phyloP scores from a whole-genome alignment of 2,329 filamentous ascomycete species.

The Aspergillus neoniger region DNA sequence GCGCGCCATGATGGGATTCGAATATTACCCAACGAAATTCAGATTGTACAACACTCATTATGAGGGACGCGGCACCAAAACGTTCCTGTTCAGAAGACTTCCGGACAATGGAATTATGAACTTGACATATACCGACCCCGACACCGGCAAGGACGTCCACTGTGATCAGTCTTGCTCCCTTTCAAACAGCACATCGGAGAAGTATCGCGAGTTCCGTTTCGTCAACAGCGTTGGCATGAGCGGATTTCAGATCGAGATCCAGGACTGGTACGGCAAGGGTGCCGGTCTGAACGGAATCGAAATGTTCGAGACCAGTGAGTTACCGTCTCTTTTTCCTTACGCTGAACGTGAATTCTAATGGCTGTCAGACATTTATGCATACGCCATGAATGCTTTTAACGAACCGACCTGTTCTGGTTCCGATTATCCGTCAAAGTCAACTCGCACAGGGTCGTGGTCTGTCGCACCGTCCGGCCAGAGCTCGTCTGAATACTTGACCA shows the following conservation, averaged over 20 bases:
- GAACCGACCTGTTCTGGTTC: constrained; percentile 76
- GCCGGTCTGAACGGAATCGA: constrained; percentile 85
- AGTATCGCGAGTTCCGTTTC: constrained; percentile 88
- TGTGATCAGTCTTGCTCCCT: constrained; percentile 88
- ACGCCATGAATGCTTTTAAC: constrained; percentile 85
- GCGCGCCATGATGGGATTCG: constrained; percentile 79
- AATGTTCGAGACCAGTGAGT: constrained; percentile 72
- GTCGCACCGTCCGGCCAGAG: constrained; percentile 68
- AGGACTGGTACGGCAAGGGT: constrained; percentile 81
- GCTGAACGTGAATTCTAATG: constrained; percentile 16
- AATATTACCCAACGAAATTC: constrained; percentile 82
- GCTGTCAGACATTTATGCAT: constrained; percentile 69
- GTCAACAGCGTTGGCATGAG: constrained; percentile 88
- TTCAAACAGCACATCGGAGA: constrained; percentile 64
- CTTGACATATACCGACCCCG: constrained; percentile 81
- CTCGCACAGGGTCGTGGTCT: constrained; percentile 72
- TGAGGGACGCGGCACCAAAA: constrained; percentile 82
- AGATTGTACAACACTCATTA: constrained; percentile 84
- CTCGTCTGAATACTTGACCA: constrained; percentile 74
- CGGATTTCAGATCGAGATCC: constrained; percentile 80
- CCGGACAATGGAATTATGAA: constrained; percentile 95
- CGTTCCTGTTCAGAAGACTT: constrained; percentile 81
- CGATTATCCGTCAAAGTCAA: constrained; percentile 65
- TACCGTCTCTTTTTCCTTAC: not conserved
- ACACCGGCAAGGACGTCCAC: constrained; percentile 64